Percentiles rank a stretch among this genome's conserved stretches.
Evolutionary conservation across 768 basidiomycete genomes (phyloP).

Genomic region (Boletus patriciae): DNA sequence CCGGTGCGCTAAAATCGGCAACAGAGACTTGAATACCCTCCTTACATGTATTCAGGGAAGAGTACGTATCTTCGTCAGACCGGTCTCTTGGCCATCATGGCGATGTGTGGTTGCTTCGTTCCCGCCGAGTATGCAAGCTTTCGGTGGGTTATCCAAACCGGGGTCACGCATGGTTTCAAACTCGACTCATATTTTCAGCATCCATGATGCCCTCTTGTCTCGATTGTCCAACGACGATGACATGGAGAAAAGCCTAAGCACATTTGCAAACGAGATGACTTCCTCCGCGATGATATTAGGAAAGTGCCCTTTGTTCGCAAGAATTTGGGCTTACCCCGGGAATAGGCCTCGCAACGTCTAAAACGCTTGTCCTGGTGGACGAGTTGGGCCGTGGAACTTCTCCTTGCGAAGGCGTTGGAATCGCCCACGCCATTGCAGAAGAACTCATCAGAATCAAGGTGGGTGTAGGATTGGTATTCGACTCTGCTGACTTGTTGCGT

Average conservation of each 20-base stretch:
- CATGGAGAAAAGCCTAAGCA: conserved; percentile 85
- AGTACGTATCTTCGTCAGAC: conserved; percentile 91
- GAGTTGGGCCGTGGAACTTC: conserved; percentile 94
- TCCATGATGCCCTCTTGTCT: conserved; percentile 81
- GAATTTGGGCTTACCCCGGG: background rate
- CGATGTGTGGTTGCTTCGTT: conserved; percentile 88
- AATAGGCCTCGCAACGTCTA: conserved; percentile 65
- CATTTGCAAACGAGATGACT: conserved; percentile 95
- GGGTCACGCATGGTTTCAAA: background rate
- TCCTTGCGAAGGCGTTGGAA: conserved; percentile 76
- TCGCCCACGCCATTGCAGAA: conserved; percentile 82
- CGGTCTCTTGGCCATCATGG: conserved; percentile 80
- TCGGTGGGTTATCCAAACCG: conserved; percentile 40
- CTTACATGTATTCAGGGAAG: conserved; percentile 55
- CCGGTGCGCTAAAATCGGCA: conserved; percentile 36
- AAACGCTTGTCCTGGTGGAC: conserved; percentile 82
- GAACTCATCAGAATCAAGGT: conserved; percentile 74
- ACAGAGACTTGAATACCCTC: background rate
- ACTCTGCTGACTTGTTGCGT: background rate
- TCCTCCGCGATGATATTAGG: conserved; percentile 90
- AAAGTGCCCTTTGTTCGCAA: conserved; percentile 21
- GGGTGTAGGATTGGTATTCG: conserved; percentile 12
- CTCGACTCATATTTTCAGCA: conserved; percentile 39
- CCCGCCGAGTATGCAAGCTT: conserved; percentile 95
- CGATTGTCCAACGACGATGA: conserved; percentile 94